Percentiles rank a stretch among this genome's conserved stretches.
Evolutionary conservation across 768 basidiomycete genomes (phyloP).

Genomic region (Tricholoma furcatifolium): DNA sequence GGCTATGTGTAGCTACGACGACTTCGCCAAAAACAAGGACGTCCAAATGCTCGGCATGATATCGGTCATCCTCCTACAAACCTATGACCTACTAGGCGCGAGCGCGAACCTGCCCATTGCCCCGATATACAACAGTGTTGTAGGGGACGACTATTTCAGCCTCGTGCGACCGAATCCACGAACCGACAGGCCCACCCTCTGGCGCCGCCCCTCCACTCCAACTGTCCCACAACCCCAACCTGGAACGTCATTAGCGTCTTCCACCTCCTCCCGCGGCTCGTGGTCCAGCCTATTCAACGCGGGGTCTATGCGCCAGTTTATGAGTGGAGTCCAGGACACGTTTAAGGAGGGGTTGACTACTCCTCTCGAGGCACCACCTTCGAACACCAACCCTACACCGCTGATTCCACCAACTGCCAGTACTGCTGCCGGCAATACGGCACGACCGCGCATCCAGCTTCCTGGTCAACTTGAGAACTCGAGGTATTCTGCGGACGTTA

Average conservation of each 20-base stretch:
- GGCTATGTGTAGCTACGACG: constrained; percentile 31
- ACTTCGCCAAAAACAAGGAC: constrained; percentile 53
- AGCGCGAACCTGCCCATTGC: background rate
- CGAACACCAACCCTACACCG: constrained; percentile 30
- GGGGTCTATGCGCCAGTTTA: constrained; percentile 65
- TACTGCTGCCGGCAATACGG: background rate
- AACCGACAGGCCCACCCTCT: constrained; percentile 38
- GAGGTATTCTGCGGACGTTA: background rate
- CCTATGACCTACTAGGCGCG: constrained; percentile 22
- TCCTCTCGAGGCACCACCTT: constrained; percentile 44
- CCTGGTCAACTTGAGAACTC: background rate
- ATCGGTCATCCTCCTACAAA: constrained; percentile 64
- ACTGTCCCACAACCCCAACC: constrained; percentile 29
- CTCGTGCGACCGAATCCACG: constrained; percentile 37
- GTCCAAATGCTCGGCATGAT: constrained; percentile 83
- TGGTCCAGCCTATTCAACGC: constrained; percentile 81
- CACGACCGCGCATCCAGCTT: constrained; percentile 3
- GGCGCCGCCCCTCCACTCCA: constrained; percentile 52
- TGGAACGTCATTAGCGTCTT: constrained; percentile 45
- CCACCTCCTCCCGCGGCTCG: constrained; percentile 69
- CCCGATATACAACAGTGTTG: constrained; percentile 16
- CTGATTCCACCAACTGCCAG: background rate
- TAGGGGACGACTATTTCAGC: constrained; percentile 65
- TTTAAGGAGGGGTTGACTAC: constrained; percentile 43
- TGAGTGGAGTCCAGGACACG: constrained; percentile 59